Percentiles rank a stretch among this genome's conserved stretches.
Evolutionary conservation across 2,329 filamentous ascomycete species (phyloP).

Genomic region (Fusarium temperatum): DNA sequence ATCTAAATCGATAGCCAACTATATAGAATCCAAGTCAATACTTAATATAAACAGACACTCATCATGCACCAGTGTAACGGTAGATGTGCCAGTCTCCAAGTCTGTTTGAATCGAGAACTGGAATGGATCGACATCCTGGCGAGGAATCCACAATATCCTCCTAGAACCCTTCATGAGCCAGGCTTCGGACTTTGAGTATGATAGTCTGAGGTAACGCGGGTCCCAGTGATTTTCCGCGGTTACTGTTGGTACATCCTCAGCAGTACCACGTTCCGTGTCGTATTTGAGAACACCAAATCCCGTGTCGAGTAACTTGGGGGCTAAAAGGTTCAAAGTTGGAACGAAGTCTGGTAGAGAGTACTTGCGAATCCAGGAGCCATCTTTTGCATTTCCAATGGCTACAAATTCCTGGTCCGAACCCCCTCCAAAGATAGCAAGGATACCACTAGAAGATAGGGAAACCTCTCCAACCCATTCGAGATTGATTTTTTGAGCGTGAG

Average conservation of each 20-base stretch:
- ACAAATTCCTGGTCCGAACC: fast-evolving
- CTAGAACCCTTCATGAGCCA: background rate
- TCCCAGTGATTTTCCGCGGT: fast-evolving
- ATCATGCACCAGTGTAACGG: fast-evolving
- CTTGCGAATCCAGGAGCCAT: fast-evolving
- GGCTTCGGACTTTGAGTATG: fast-evolving
- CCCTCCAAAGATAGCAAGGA: fast-evolving
- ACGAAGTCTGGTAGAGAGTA: fast-evolving
- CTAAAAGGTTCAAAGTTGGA: fast-evolving
- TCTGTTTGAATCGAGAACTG: fast-evolving
- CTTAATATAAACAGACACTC: background rate
- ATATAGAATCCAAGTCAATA: too few species aligned
- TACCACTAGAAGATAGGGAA: background rate
- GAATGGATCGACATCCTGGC: fast-evolving
- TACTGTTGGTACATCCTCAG: fast-evolving
- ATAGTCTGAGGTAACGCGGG: background rate
- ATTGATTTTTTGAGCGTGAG: too few species aligned
- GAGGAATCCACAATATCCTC: background rate
- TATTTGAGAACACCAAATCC: fast-evolving
- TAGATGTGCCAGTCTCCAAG: background rate
- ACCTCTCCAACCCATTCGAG: too few species aligned
- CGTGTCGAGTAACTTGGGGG: fast-evolving
- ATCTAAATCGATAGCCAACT: too few species aligned
- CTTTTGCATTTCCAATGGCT: background rate
- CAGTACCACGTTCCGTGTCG: fast-evolving